Evolutionary conservation across 371 early-diverging fungal genomes (phyloP), one percentile per base, ranked within the genome.

Genomic region (Neoconidiobolus thromboides): DNA sequence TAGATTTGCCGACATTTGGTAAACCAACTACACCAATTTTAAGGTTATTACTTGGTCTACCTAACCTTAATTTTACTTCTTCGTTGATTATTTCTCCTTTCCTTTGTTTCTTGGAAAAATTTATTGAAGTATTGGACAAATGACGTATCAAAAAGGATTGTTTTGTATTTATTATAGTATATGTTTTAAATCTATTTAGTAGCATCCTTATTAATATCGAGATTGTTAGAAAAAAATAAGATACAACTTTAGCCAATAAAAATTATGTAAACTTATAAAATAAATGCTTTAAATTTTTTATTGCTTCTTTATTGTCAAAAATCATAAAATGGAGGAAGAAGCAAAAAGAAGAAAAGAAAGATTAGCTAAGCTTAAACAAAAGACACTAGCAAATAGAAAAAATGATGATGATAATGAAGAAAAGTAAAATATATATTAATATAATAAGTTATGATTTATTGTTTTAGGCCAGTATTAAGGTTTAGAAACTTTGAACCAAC

Each of bases 21-120:
- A 98, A 70, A 46, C 94, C 95, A 48, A 98, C 94, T 12, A 96
- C 73, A 59, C 86, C 96, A 77, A 94, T 87, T 69, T 87, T 85
- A 63, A 96, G 72, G 40, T 64, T 64, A 51, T 89, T 87, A 67
- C 85, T 77, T 55, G 96, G 94, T 63, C 94, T 81, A 52, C 92
- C 93, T 55, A 96, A 76, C 64, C 88, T 74, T 53, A 83, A 71
- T 77, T 91, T 90, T 64, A 85, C 85, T 74, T 85, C 86, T 61
- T 72, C 14, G 14, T 49, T 14, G 4, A 5, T 14, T 49, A 26
- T 3, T 5, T 26, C 26, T 26, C 26, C 26, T 26, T 26, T 26
- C 26, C 26, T 26, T 26, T 26, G 26, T 26, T 26, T 26, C 26
- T 26, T 26, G 26, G 26, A 26, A 26, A 26, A 26, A 26, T 26